These are phyloP conservation scores for Curvularia spicifera DNA, from an alignment of 2,329 filamentous ascomycete species.

Conservation along the genomic window DNA sequence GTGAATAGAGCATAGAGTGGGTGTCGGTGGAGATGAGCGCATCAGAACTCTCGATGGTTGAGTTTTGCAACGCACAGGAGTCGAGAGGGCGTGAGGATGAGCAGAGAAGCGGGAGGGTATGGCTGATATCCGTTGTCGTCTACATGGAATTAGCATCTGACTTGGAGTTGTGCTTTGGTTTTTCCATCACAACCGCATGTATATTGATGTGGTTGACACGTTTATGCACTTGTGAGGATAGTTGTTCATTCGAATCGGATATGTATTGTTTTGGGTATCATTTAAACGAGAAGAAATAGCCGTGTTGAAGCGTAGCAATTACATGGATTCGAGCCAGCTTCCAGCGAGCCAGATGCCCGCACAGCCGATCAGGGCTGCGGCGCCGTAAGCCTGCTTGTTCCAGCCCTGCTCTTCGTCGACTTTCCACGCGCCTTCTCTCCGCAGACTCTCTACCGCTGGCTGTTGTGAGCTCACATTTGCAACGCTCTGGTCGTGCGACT, in stretches of 20 bases:
- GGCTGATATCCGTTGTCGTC: too few species aligned
- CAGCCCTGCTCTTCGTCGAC: conserved; percentile 48
- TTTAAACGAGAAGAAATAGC: not conserved
- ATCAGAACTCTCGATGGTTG: too few species aligned
- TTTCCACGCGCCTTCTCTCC: conserved; percentile 43
- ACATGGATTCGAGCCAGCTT: conserved; percentile 47
- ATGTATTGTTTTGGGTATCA: conserved; percentile 11
- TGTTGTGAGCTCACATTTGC: conserved; percentile 27
- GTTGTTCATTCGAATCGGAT: not conserved
- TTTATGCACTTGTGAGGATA: too few species aligned
- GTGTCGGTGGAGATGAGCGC: too few species aligned
- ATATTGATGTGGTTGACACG: too few species aligned
- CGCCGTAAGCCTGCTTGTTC: conserved; percentile 51
- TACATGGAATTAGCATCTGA: too few species aligned
- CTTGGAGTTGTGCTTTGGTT: too few species aligned
- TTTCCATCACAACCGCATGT: too few species aligned
- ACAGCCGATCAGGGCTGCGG: conserved; percentile 49
- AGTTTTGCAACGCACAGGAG: too few species aligned
- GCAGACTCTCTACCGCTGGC: conserved; percentile 21
- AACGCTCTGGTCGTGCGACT: conserved; percentile 45
- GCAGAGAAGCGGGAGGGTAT: too few species aligned
- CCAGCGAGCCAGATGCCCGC: conserved; percentile 51
- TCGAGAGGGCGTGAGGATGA: too few species aligned
- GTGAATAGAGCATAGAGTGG: too few species aligned
- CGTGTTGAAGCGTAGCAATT: not conserved